Conservation (phyloP, 495 filamentous ascomycete genomes). For the Podospora conica region DNA sequence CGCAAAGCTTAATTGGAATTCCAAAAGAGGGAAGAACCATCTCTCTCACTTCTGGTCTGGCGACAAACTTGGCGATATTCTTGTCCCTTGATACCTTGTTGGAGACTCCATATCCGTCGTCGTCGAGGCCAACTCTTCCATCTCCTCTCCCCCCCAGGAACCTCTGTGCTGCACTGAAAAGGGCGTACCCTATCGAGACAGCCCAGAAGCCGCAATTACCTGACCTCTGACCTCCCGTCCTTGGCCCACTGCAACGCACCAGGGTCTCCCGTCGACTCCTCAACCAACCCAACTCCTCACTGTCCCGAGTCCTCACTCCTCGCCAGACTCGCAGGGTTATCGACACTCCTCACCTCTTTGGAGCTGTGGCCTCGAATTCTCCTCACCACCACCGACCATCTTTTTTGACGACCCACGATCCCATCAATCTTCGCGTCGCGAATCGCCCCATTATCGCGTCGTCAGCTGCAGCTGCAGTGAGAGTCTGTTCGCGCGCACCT, state of each 20-base stretch:
- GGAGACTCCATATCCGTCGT: background rate
- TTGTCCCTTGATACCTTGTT: background rate
- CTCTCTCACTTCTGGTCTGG: background rate
- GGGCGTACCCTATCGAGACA: background rate
- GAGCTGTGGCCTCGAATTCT: background rate
- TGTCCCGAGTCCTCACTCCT: background rate
- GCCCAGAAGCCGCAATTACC: background rate
- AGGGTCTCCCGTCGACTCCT: background rate
- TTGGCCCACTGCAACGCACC: background rate
- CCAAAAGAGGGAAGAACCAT: slow-evolving; percentile 12
- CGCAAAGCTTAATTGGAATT: slow-evolving; percentile 25
- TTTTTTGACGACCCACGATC: background rate
- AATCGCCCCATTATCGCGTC: background rate
- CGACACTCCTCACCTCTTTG: background rate
- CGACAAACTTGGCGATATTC: background rate
- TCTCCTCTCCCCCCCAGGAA: too few relatives aligned
- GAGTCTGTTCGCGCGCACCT: background rate
- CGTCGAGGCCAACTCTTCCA: background rate
- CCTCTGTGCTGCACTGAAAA: background rate
- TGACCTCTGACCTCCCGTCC: background rate
- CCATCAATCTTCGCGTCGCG: background rate
- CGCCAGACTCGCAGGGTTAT: background rate
- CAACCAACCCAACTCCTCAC: background rate
- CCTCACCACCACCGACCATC: background rate
- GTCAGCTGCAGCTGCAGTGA: background rate